Evolutionary conservation across 225 moss, liverwort and hornwort genomes (phyloP).

Genomic region (Marchantia polymorpha): DNA sequence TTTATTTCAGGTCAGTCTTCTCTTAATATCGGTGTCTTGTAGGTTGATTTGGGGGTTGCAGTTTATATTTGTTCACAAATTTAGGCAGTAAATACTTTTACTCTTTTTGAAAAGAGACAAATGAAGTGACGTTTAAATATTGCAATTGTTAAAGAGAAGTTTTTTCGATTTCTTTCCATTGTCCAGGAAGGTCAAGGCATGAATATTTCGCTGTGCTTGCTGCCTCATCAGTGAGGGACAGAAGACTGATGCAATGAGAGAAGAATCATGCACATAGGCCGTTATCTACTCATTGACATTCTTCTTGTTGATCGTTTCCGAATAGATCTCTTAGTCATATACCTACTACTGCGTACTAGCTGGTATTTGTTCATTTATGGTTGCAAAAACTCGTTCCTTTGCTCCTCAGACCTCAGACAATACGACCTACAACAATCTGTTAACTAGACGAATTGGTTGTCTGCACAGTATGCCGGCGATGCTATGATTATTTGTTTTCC

Average conservation of each 20-base stretch:
- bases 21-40: slow-evolving; percentile 17
- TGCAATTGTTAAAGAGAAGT: neutral
- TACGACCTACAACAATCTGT: too few species aligned
- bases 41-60: slow-evolving; percentile 17
- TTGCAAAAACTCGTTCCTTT: neutral
- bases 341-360: neutral
- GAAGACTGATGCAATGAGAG: slow-evolving; percentile 40
- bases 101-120: neutral
- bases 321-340: neutral
- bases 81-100: neutral
- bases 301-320: neutral
- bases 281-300: neutral
- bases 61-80: neutral
- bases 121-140: neutral
- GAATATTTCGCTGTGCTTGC: slow-evolving; percentile 27
- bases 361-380: neutral
- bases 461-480: slow-evolving; percentile 51
- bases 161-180: slow-evolving; percentile 13
- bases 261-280: slow-evolving; percentile 19
- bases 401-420: too few species aligned
- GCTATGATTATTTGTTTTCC: slow-evolving; percentile 56
- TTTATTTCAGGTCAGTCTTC: slow-evolving; percentile 45
- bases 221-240: slow-evolving; percentile 14
- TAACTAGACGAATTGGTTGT: neutral
- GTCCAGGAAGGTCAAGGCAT: slow-evolving; percentile 34